Evolutionary conservation across 1,284 basidiomycete species (phyloP), one percentile per base, ranked within the genome.

Genomic region (Sanguinoderma infundibulare): DNA sequence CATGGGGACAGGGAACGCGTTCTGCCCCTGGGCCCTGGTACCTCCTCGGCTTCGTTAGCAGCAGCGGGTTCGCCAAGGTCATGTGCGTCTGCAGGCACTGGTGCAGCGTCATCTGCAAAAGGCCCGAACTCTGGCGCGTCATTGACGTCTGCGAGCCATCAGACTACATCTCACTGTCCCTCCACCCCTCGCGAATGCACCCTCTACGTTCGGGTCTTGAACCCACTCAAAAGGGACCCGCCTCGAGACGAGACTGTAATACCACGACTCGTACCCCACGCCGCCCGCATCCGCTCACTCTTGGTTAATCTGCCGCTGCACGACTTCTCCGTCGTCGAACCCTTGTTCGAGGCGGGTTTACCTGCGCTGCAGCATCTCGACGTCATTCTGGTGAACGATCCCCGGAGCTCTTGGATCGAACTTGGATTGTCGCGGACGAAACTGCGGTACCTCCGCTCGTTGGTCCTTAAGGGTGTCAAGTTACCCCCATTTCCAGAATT

Each of bases 41-140:
- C n/a, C n/a, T 24, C 8, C 14, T 22, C 7, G 51, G 42, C 14
- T 28, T 15, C 24, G 26, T 35, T 20, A 24, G 26, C 22, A 42
- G 57, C 8, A 35, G 42, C 38, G 57, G 39, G 2, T 12, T 49
- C 20, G 22, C 42, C 14, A 52, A 53, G 30, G 17, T 59, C 34
- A 58, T 58, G 59, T 35, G 28, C n/a, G 58, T 57, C 10, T 53
- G 55, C 34, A 53, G 39, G 1, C 34, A 35, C 20, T 63, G 62
- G 57, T 44, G 35, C 17, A 14, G 12, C 32, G 9, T 59, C 26
- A 24, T 32, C 17, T 2, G 34, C 36, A 12, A 17, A 12, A 60
- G 46, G 1, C 32, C 61, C 28, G 8, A 34, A 2, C 60, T 63
- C 52, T 63, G 58, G 62, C 40, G 62, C 4, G 10, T 47, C 26